Conservation (phyloP, 495 filamentous ascomycete genomes). For the Chaetomium cochliodes region DNA sequence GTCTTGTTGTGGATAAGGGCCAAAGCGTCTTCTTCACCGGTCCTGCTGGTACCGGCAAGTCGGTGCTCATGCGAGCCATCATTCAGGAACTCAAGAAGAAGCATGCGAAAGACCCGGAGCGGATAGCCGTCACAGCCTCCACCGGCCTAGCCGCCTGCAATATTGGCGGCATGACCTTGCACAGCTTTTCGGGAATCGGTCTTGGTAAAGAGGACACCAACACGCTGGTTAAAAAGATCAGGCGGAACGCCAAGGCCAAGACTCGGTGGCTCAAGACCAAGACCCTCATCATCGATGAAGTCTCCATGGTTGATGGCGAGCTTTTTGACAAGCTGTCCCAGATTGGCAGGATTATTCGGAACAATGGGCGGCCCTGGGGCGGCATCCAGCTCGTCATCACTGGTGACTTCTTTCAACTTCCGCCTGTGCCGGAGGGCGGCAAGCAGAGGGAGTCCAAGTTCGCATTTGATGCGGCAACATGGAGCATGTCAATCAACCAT, state of each 20-base stretch:
- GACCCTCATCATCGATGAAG: slow-evolving; percentile 86
- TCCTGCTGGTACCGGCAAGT: slow-evolving; percentile 96
- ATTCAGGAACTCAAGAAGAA: slow-evolving; percentile 77
- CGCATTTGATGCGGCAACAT: slow-evolving; percentile 86
- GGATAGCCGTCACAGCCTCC: slow-evolving; percentile 89
- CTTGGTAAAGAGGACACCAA: slow-evolving; percentile 84
- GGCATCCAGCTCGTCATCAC: slow-evolving; percentile 96
- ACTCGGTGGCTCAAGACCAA: slow-evolving; percentile 85
- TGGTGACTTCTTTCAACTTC: slow-evolving; percentile 96
- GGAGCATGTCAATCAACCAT: slow-evolving; percentile 89
- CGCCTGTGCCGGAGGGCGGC: slow-evolving; percentile 74
- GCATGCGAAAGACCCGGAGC: slow-evolving; percentile 68
- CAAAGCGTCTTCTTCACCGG: slow-evolving; percentile 98
- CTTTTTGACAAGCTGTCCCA: slow-evolving; percentile 94
- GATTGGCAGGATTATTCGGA: slow-evolving; percentile 75
- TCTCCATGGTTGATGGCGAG: slow-evolving; percentile 98
- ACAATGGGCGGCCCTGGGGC: slow-evolving; percentile 89
- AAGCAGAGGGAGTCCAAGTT: slow-evolving; percentile 73
- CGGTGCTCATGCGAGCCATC: slow-evolving; percentile 87
- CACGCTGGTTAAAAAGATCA: slow-evolving; percentile 87
- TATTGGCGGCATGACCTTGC: slow-evolving; percentile 90
- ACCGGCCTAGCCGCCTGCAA: slow-evolving; percentile 97
- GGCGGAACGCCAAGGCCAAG: slow-evolving; percentile 80
- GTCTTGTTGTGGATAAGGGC: slow-evolving; percentile 67
- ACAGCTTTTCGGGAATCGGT: slow-evolving; percentile 94